These are phyloP conservation scores for Aspergillus awamori DNA, from an alignment of 2,329 filamentous ascomycete species.

Conservation along the genomic window DNA sequence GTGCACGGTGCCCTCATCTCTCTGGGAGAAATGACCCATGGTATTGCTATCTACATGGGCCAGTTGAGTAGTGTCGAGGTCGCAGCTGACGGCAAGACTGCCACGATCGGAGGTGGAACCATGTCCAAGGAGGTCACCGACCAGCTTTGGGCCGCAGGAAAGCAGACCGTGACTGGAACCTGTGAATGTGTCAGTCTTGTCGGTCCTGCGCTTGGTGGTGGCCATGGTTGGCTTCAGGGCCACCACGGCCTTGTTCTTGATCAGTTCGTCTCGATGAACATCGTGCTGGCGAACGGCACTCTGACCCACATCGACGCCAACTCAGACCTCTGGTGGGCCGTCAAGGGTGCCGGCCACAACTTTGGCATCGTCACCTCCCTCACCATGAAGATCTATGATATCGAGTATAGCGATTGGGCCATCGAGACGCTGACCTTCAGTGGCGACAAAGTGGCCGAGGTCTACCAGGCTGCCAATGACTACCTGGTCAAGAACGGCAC, in stretches of 20 bases:
- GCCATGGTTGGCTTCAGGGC: slow-evolving; percentile 59
- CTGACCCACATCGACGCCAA: slow-evolving; percentile 42
- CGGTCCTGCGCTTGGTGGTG: slow-evolving; percentile 59
- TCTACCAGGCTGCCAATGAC: slow-evolving; percentile 54
- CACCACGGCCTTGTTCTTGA: slow-evolving; percentile 58
- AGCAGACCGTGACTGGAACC: slow-evolving; percentile 55
- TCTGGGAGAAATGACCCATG: slow-evolving; percentile 52
- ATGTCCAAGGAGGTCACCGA: slow-evolving; percentile 52
- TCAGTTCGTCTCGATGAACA: slow-evolving; percentile 55
- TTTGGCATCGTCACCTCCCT: slow-evolving; percentile 60
- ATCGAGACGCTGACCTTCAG: slow-evolving; percentile 50
- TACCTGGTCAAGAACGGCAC: slow-evolving; percentile 48
- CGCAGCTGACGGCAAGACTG: slow-evolving; percentile 48
- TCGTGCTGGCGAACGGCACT: slow-evolving; percentile 57
- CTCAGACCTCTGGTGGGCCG: slow-evolving; percentile 60
- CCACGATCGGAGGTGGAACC: slow-evolving; percentile 54
- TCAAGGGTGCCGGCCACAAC: slow-evolving; percentile 61
- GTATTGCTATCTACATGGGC: slow-evolving; percentile 55
- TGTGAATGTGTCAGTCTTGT: slow-evolving; percentile 57
- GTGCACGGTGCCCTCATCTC: slow-evolving; percentile 57
- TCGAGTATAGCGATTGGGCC: slow-evolving; percentile 41
- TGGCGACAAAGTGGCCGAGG: slow-evolving; percentile 53
- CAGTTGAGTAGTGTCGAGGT: slow-evolving; percentile 47
- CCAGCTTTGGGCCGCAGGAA: slow-evolving; percentile 54
- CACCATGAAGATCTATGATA: slow-evolving; percentile 52